Conservation (phyloP, 2,329 filamentous ascomycete species). For the Penicillium olsonii region DNA sequence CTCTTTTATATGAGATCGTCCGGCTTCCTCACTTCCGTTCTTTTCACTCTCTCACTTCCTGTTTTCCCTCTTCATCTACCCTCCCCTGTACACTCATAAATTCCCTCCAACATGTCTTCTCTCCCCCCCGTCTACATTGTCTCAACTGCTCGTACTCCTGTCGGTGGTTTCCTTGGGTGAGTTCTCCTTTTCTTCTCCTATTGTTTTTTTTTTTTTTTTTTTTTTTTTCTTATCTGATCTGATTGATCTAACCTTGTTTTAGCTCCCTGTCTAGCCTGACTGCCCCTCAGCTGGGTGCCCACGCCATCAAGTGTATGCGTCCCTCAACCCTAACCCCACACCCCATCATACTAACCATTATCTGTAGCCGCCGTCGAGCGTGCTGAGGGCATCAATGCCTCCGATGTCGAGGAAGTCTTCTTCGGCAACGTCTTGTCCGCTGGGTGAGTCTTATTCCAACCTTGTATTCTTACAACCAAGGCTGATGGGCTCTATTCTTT, state of each 20-base stretch:
- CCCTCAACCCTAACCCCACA: not conserved
- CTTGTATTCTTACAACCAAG: conserved; percentile 3
- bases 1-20: conserved; percentile 12
- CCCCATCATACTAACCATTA: conserved; percentile 14
- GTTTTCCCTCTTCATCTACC: not conserved
- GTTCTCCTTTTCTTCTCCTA: conserved; percentile 2
- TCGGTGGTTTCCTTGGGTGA: conserved; percentile 92
- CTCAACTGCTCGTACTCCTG: conserved; percentile 83
- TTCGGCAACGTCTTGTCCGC: conserved; percentile 98
- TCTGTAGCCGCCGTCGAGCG: conserved; percentile 73
- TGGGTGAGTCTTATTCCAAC: conserved; percentile 61
- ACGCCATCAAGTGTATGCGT: conserved; percentile 82
- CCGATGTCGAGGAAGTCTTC: conserved; percentile 93
- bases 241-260: conserved; percentile 20
- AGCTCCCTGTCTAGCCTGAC: conserved; percentile 86
- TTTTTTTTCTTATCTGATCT: conserved; percentile 4
- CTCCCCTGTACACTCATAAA: not conserved
- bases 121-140: conserved; percentile 94
- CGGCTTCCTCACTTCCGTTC: conserved; percentile 1
- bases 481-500: conserved; percentile 10
- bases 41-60: not conserved
- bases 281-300: conserved; percentile 82
- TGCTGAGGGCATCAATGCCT: conserved; percentile 79
- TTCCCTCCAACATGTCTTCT: conserved; percentile 63
- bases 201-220: conserved; percentile 2